A percentile compares a stretch with the other conserved stretches of the same genome.
These are phyloP conservation scores for Paraphoma sp. DNA, from an alignment of 2,329 filamentous ascomycete species.

Conservation along the genomic window DNA sequence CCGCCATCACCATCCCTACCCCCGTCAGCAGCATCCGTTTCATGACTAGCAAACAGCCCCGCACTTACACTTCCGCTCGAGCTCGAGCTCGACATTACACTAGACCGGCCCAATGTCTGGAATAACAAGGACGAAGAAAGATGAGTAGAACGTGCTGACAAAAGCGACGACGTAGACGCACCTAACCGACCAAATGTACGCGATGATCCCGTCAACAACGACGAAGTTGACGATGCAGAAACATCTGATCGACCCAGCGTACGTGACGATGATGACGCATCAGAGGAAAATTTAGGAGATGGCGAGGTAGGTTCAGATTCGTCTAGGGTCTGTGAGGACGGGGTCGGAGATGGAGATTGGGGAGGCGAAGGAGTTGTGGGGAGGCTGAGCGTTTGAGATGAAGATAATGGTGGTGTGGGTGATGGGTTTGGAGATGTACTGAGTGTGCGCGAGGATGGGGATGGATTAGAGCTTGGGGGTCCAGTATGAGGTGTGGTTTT, in stretches of 20 bases:
- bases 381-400: not conserved
- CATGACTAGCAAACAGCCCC: too few relatives aligned
- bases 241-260: not conserved
- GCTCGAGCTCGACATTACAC: not conserved
- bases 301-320: too few relatives aligned
- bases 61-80: too few relatives aligned
- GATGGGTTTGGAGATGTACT: not conserved
- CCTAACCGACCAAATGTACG: not conserved
- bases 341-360: too few relatives aligned
- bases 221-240: not conserved
- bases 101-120: not conserved
- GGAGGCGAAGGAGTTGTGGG: not conserved
- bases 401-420: not conserved
- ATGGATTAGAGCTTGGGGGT: not conserved
- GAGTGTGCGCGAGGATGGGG: not conserved
- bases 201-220: not conserved
- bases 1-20: not conserved
- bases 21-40: too few relatives aligned
- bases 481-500: not conserved
- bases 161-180: not conserved
- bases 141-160: not conserved
- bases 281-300: too few relatives aligned
- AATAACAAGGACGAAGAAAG: too few relatives aligned
- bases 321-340: too few relatives aligned
- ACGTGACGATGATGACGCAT: not conserved